phyloP scores from a whole-genome alignment of 371 early-diverging fungal species.

The Coemansia sp. region DNA sequence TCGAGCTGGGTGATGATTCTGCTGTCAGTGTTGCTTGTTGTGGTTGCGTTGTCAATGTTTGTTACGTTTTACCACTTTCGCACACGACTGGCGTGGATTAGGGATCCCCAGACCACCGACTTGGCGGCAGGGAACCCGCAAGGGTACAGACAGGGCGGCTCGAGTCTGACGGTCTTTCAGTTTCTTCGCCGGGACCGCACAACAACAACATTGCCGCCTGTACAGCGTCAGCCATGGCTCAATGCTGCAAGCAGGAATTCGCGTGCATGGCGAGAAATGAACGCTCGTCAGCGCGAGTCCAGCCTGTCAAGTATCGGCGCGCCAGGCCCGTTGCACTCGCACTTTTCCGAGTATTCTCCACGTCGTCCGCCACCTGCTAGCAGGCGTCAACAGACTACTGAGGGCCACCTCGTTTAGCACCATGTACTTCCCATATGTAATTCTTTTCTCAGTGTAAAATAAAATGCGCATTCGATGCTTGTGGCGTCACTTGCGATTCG shows the following conservation, averaged over 20 bases:
- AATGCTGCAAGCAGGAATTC: constrained; percentile 20
- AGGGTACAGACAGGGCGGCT: neutral
- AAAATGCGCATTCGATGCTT: neutral
- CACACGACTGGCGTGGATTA: constrained; percentile 29
- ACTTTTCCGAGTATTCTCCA: neutral
- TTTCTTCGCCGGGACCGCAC: neutral
- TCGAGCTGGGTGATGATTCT: constrained; percentile 49
- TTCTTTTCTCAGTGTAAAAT: neutral
- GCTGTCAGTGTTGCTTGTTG: constrained; percentile 39
- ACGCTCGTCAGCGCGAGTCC: constrained; percentile 19
- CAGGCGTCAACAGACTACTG: neutral
- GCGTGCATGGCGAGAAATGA: constrained; percentile 42
- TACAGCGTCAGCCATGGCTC: constrained; percentile 9
- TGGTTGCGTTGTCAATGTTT: constrained; percentile 29
- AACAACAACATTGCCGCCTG: neutral
- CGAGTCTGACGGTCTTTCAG: constrained; percentile 9
- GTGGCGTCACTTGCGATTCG: neutral
- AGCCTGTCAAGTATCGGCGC: constrained; percentile 1
- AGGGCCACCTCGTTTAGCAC: neutral
- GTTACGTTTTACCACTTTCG: constrained; percentile 44
- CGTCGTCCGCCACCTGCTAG: constrained; percentile 5
- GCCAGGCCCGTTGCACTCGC: neutral
- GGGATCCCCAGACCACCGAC: constrained; percentile 27
- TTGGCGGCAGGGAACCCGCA: constrained; percentile 11
- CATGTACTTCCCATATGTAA: neutral